Evolutionary conservation across 257 asterid genomes (phyloP).

Genomic region (Phtheirospermum japonicum): DNA sequence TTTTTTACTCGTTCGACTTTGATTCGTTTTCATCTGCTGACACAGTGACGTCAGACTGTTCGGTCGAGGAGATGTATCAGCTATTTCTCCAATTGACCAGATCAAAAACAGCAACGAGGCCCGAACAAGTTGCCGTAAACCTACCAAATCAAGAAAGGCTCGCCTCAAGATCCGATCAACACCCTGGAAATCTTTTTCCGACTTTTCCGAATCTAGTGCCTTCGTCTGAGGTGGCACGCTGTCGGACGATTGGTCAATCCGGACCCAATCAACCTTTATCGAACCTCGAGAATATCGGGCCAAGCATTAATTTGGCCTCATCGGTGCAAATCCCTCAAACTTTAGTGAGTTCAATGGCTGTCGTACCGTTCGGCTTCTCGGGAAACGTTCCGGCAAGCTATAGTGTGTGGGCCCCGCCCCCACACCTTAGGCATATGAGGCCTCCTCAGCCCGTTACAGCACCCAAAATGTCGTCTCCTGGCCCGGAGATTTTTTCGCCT

Average conservation of each 20-base stretch:
- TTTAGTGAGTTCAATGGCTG: not conserved
- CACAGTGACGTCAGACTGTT: constrained; percentile 28
- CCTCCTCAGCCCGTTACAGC: constrained; percentile 5
- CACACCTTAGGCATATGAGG: constrained; percentile 38
- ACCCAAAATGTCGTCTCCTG: constrained; percentile 6
- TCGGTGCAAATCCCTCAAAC: constrained; percentile 12
- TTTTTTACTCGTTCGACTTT: not conserved
- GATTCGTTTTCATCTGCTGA: not conserved
- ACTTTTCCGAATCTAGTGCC: not conserved
- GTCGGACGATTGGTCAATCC: constrained; percentile 4
- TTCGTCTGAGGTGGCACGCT: constrained; percentile 11
- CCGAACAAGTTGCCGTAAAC: constrained; percentile 4
- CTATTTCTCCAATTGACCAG: constrained; percentile 8
- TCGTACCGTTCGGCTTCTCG: not conserved
- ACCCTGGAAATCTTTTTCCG: not conserved
- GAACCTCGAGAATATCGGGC: not conserved
- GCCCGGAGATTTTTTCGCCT: not conserved
- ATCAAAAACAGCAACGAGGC: constrained; percentile 15
- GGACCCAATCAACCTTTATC: not conserved
- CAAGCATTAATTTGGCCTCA: not conserved
- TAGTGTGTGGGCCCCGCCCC: constrained; percentile 45
- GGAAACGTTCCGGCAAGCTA: constrained; percentile 16
- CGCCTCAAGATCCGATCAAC: not conserved
- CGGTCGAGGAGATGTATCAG: constrained; percentile 22
- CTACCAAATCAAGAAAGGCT: not conserved